These are phyloP conservation scores for Fraxinus anomala DNA, from an alignment of 257 asterid genomes.

Conservation along the genomic window DNA sequence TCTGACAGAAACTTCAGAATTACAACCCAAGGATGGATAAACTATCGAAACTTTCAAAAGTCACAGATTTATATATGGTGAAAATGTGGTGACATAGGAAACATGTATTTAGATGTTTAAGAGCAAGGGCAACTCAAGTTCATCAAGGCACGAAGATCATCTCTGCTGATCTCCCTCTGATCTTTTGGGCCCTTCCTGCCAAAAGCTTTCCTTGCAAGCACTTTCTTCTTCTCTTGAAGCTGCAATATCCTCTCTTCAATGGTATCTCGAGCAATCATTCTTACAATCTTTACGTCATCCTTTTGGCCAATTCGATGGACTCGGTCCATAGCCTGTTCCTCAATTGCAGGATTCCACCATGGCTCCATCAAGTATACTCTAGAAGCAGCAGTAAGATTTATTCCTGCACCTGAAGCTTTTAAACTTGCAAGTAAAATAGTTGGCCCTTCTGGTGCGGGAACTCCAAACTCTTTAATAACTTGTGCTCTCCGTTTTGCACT, in stretches of 20 bases:
- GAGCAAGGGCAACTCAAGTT: conserved; percentile 36
- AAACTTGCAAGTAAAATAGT: conserved; percentile 82
- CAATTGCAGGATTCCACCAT: conserved; percentile 98
- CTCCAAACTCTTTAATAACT: conserved; percentile 61
- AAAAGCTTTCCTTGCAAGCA: conserved; percentile 69
- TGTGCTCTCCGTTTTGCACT: conserved; percentile 60
- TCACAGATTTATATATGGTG: background rate
- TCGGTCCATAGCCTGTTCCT: conserved; percentile 96
- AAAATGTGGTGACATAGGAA: background rate
- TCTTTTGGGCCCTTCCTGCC: conserved; percentile 48
- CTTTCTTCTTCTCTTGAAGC: conserved; percentile 72
- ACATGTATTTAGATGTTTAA: background rate
- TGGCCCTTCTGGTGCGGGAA: conserved; percentile 60
- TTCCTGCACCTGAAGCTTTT: conserved; percentile 78
- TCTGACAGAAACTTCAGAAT: background rate
- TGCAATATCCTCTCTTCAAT: conserved; percentile 75
- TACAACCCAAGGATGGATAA: background rate
- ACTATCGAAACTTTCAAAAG: background rate
- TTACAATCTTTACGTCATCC: conserved; percentile 67
- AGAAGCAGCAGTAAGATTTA: conserved; percentile 80
- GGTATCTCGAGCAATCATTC: conserved; percentile 73
- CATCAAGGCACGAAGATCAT: conserved; percentile 73
- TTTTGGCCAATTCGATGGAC: conserved; percentile 91
- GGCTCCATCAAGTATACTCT: conserved; percentile 84
- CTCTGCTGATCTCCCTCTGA: conserved; percentile 55